Base-by-base conservation (phyloP, 169 alveolate genomes). In the Plasmodium coatneyi region DNA sequence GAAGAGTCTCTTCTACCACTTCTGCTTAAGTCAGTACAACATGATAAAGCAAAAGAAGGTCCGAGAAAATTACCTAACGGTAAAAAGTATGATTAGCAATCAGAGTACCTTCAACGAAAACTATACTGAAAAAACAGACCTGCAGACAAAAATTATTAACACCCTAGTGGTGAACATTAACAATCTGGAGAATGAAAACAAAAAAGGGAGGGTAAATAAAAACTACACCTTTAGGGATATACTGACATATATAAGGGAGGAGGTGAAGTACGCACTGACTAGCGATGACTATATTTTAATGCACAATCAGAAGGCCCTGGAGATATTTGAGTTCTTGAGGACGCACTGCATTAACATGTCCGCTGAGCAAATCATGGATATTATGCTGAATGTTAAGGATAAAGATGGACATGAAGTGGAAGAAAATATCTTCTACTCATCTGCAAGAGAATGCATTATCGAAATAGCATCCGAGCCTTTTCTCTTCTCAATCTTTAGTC, bases 371-470 rank as follows among this genome's bases (percentile, higher is more conserved):
- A 87, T 87, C n/a, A 87, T 87, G 16, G 93, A 87, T 3, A 49
- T 87, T 22, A 76, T 66, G n/a, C 46, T 87, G 71, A 87, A 87
- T 56, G 72, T 71, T 22, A 87, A 70, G 19, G 93, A 87, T 32
- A 87, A 46, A 10, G 93, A 87, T 78, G 93, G 71, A 41, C 49
- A 78, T 39, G 52, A 76, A 87, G 82, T 34, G 32, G 89, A 87
- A 28, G 93, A 87, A 87, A 87, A 87, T 87, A 60, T 87, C 5
- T 87, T 87, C 81, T 87, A 87, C 82, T 36, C 46, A n/a, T 79
- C 43, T 79, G 90, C 90, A 39, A 87, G 82, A 79, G 89, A 79
- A 19, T 87, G 87, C n/a, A 79, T 87, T 1, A 56, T 87, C 9
- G 83, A 87, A 36, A 32, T 87, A 54, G 46, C 93, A 30, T 60